Conservation (phyloP, 2,329 filamentous ascomycete species). For the Alternaria sp. region DNA sequence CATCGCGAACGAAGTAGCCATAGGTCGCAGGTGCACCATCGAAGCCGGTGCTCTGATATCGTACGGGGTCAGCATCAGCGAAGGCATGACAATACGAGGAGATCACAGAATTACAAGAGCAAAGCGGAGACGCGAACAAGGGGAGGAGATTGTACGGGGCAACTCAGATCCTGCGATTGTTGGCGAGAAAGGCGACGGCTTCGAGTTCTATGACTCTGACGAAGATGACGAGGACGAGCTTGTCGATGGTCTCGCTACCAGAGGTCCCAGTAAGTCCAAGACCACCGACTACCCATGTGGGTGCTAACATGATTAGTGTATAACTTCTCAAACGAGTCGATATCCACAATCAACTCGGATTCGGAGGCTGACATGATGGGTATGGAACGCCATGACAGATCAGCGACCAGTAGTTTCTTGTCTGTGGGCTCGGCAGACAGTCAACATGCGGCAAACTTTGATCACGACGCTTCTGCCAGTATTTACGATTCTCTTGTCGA, state of each 20-base stretch:
- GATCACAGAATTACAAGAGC: slow-evolving; percentile 56
- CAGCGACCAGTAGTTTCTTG: slow-evolving; percentile 74
- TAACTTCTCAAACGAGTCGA: slow-evolving; percentile 64
- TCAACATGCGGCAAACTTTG: slow-evolving; percentile 70
- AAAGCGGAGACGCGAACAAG: slow-evolving; percentile 57
- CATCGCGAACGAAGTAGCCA: slow-evolving; percentile 73
- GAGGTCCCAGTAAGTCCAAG: slow-evolving; percentile 44
- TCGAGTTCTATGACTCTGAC: slow-evolving; percentile 65
- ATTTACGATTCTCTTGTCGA: slow-evolving; percentile 85
- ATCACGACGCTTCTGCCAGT: slow-evolving; percentile 84
- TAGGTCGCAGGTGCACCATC: slow-evolving; percentile 76
- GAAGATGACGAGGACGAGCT: slow-evolving; percentile 70
- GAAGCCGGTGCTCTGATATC: slow-evolving; percentile 80
- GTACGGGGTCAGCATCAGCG: slow-evolving; percentile 75
- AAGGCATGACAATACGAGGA: slow-evolving; percentile 61
- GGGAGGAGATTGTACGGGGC: slow-evolving; percentile 47
- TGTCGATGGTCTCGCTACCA: slow-evolving; percentile 50
- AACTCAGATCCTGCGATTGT: slow-evolving; percentile 62
- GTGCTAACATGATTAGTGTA: slow-evolving; percentile 56
- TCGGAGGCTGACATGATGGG: slow-evolving; percentile 54
- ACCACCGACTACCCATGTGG: too few species aligned
- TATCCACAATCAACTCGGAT: slow-evolving; percentile 69
- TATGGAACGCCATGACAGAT: slow-evolving; percentile 59
- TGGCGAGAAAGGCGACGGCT: slow-evolving; percentile 66
- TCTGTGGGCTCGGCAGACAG: slow-evolving; percentile 73